Evolutionary conservation across 2,329 filamentous ascomycete genomes (phyloP).

Genomic region (Colletotrichum liriopes): DNA sequence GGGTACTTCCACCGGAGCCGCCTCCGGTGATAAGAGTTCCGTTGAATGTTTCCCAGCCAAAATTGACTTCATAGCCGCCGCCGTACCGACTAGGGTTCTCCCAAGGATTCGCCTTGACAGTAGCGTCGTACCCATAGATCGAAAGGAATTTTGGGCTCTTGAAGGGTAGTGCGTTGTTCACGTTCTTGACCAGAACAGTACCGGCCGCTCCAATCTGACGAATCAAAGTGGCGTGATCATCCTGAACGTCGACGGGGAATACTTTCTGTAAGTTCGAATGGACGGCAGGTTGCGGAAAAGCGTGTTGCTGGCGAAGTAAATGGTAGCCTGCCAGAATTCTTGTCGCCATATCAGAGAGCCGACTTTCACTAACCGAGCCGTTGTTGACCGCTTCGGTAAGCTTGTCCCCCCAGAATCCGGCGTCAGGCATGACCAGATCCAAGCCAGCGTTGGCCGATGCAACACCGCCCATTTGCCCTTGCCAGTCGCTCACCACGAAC

Average conservation of each 20-base stretch:
- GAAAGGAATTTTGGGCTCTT: conserved; percentile 66
- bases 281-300: conserved; percentile 65
- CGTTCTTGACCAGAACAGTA: conserved; percentile 86
- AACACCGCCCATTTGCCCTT: conserved; percentile 73
- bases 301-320: conserved; percentile 64
- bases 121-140: conserved; percentile 77
- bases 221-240: conserved; percentile 27
- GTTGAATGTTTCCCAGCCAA: conserved; percentile 58
- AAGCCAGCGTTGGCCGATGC: conserved; percentile 75
- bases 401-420: conserved; percentile 65
- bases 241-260: conserved; percentile 55
- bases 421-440: conserved; percentile 79
- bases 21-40: conserved; percentile 59
- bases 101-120: conserved; percentile 49
- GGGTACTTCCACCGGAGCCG: conserved; percentile 48
- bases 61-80: conserved; percentile 57
- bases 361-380: conserved; percentile 68
- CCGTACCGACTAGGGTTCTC: conserved; percentile 49
- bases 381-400: conserved; percentile 73
- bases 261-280: conserved; percentile 70
- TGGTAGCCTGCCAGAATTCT: conserved; percentile 73
- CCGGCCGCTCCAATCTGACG: conserved; percentile 63
- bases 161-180: conserved; percentile 74
- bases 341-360: conserved; percentile 75
- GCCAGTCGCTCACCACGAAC: conserved; percentile 79